Base-by-base conservation (phyloP, 495 filamentous ascomycete genomes). In the Bacidia rubella region DNA sequence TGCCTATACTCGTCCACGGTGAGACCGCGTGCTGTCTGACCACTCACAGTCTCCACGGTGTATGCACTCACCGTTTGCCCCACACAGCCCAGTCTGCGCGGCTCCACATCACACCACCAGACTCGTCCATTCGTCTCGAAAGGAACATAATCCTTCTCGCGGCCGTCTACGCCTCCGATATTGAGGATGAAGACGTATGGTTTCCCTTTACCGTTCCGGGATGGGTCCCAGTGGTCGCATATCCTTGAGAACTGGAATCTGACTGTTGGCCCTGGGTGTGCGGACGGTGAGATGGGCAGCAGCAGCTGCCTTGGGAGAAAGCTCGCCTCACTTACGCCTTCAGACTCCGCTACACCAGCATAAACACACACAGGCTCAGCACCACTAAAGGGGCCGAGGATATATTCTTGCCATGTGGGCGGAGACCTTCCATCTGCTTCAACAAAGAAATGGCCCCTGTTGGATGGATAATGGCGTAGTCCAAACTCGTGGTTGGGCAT, bases 401-500 rank as follows among this genome's bases (percentile, higher is more conserved):
- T 74, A 62, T 95, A 95, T 59, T 92, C 83, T 60, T 89, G 83
- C 87, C 87, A 95, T 0, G 66, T 66, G 1, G 59, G 55, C 5
- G 47, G 47, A 10, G 66, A 59, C 5, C 70, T 62, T 5, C 80
- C 78, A 53, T 84, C 79, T 12, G 69, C 66, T 23, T 85, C 78
- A 2, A 50, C 47, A 70, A 79, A 90, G 66, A 87, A 86, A 32
- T 85, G 69, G 10, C 60, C 58, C n/a, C 65, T 66, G 55, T 96
- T 75, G 1, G 57, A 50, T 0, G 92, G 90, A 63, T 82, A 96
- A 59, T 98, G 92, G 20, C 71, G 74, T 2, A 76, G 63, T 0
- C 88, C 88, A 58, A 98, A 93, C 19, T 83, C 76, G 38, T 86
- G 80, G 61, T 95, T 95, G n/a, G 74, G 66, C 64, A 81, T 75